Evolutionary conservation across 495 filamentous ascomycete species (phyloP), one percentile per base, ranked within the genome.

Genomic region (Sporormia fimetaria): DNA sequence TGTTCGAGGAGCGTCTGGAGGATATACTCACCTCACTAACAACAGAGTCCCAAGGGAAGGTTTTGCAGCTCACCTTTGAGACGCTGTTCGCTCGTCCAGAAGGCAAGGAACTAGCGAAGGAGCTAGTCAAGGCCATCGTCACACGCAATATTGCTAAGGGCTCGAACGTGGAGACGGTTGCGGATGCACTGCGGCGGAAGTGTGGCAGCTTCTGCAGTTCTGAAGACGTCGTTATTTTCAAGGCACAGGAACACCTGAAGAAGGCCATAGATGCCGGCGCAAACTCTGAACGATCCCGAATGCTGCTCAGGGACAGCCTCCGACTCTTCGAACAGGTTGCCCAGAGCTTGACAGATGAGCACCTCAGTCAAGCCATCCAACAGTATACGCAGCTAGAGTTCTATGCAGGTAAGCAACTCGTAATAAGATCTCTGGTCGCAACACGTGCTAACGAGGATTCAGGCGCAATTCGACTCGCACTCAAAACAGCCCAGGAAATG

Each of bases 191-290:
- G 14, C 71, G 90, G 16, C 70, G 92, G 50, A 74, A 85, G 44
- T 99, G 90, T 49, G 92, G 90, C 31, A 90, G 76, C 57, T 96
- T 99, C 68, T 99, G 90, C 67, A 93, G 84, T 45, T 77, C 87
- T 1, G 87, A 95, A 34, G 90, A 99, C 64, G 87, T 94, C 0
- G 75, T 96, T 24, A 85, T 94, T 34, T 99, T 96, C 74, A 95
- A 94, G 61, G 92, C 92, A 5, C 87, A 96, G 59, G 90, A 99
- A 58, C 75, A 84, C 43, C 67, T 96, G 33, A 90, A 93, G 62
- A 76, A 78, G 44, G 90, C 87, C 1, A 75, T 74, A 0, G 88
- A 95, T 60, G 73, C 76, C 12, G 74, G 76, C 18, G 65, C 74
- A 11, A 83, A 84, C 43, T 73, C 75, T 4, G 86, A 87, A 53